These are phyloP conservation scores for Ceratocystis destructans DNA, from an alignment of 2,329 filamentous ascomycete species.

Conservation along the genomic window DNA sequence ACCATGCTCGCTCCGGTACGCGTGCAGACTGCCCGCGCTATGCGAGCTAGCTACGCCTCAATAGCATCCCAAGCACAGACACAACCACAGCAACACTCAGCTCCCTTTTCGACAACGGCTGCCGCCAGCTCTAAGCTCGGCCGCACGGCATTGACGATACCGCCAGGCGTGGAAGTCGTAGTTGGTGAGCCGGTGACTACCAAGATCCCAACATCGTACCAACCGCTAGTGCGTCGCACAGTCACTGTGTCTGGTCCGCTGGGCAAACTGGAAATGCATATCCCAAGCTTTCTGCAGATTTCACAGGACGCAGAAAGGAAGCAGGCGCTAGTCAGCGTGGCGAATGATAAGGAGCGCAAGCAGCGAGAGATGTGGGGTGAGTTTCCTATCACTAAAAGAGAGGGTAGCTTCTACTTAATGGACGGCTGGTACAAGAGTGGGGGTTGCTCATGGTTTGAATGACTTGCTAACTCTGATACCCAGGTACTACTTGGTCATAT, in stretches of 20 bases:
- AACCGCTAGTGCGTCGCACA: slow-evolving; percentile 48
- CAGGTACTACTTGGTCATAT: slow-evolving; percentile 81
- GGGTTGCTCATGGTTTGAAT: background rate
- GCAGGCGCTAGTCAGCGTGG: slow-evolving; percentile 55
- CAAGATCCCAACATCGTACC: slow-evolving; percentile 44
- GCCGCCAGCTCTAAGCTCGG: slow-evolving; percentile 69
- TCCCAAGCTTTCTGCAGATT: slow-evolving; percentile 68
- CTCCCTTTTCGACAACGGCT: slow-evolving; percentile 55
- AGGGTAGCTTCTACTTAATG: background rate
- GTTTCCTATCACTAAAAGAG: slow-evolving; percentile 21
- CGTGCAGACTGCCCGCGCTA: slow-evolving; percentile 5
- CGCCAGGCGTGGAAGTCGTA: slow-evolving; percentile 66
- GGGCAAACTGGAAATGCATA: slow-evolving; percentile 60
- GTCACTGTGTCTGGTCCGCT: slow-evolving; percentile 70
- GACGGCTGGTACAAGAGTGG: background rate
- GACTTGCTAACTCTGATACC: background rate
- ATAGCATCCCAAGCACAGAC: slow-evolving; percentile 34
- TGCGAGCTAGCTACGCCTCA: background rate
- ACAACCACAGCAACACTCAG: slow-evolving; percentile 46
- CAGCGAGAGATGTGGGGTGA: slow-evolving; percentile 95
- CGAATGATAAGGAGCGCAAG: slow-evolving; percentile 52
- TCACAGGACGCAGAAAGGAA: slow-evolving; percentile 49
- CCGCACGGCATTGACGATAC: slow-evolving; percentile 63
- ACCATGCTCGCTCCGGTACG: slow-evolving; percentile 14
- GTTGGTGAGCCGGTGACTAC: slow-evolving; percentile 47